Evolutionary conservation across 176 grass and related monocot species (phyloP).

Genomic region (Ensete glaucum): DNA sequence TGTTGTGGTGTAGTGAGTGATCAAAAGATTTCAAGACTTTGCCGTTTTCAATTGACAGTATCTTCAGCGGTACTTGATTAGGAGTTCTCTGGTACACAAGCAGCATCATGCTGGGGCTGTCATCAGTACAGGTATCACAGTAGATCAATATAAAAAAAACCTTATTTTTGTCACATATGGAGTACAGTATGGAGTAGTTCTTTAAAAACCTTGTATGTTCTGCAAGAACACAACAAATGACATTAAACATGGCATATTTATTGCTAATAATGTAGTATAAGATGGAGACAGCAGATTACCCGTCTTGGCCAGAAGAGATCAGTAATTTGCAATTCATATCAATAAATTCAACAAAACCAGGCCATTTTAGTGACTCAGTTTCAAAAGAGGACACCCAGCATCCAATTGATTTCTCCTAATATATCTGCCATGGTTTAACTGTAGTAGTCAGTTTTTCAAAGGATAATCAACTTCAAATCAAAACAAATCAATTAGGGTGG

Average conservation of each 20-base stretch:
- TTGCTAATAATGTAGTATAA: neutral
- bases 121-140: neutral
- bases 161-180: conserved; percentile 80
- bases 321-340: conserved; percentile 82
- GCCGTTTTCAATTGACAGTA: conserved; percentile 68
- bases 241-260: neutral
- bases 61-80: conserved; percentile 40
- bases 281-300: conserved; percentile 22
- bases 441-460: neutral
- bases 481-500: too few relatives aligned
- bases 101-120: conserved; percentile 72
- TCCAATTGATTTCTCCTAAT: conserved; percentile 59
- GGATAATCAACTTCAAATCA: neutral
- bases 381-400: conserved; percentile 58
- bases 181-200: conserved; percentile 66
- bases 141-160: conserved; percentile 23
- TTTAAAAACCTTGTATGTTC: conserved; percentile 77
- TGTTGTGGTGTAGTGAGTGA: conserved; percentile 49
- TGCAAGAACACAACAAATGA: conserved; percentile 33
- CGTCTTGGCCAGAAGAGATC: conserved; percentile 55
- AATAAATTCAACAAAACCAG: conserved; percentile 82
- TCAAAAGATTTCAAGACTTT: conserved; percentile 50
- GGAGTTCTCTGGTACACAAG: conserved; percentile 44
- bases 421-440: conserved; percentile 31
- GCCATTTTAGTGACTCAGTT: conserved; percentile 66